These are phyloP conservation scores for Hansenula lynferdii DNA, from an alignment of 1,139 yeast species.

Conservation along the genomic window DNA sequence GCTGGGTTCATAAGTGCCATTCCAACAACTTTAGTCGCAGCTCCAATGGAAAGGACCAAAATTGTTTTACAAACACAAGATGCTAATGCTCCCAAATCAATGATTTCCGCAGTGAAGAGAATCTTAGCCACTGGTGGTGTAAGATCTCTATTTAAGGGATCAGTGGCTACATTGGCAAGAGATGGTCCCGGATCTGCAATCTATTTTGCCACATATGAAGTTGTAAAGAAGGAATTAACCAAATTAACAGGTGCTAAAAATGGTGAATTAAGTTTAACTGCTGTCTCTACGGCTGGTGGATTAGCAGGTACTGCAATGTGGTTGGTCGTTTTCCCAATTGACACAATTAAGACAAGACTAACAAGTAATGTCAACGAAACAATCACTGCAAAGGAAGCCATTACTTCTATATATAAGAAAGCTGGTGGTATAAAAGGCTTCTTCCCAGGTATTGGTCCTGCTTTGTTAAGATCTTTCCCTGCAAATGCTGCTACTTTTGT, in stretches of 20 bases:
- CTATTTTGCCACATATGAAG: constrained; percentile 93
- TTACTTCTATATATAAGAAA: constrained; percentile 54
- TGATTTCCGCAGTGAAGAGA: constrained; percentile 45
- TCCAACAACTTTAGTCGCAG: constrained; percentile 93
- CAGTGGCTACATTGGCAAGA: constrained; percentile 87
- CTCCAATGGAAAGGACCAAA: constrained; percentile 95
- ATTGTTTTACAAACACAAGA: constrained; percentile 86
- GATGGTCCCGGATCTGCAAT: constrained; percentile 99
- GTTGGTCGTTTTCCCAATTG: constrained; percentile 94
- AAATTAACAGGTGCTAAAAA: constrained; percentile 25
- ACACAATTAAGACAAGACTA: constrained; percentile 87
- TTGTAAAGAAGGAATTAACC: constrained; percentile 60
- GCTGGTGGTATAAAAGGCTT: constrained; percentile 93
- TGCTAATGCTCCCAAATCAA: constrained; percentile 37
- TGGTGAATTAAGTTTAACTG: constrained; percentile 60
- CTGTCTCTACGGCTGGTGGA: constrained; percentile 89
- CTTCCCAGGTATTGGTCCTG: constrained; percentile 98
- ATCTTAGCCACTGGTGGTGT: constrained; percentile 82
- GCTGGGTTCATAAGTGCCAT: constrained; percentile 95
- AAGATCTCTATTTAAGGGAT: constrained; percentile 83
- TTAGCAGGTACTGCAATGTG: constrained; percentile 96
- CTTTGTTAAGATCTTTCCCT: constrained; percentile 90
- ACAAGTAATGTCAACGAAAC: constrained; percentile 60
- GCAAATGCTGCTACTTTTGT: constrained; percentile 97
- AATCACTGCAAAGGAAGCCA: constrained; percentile 60